Conservation (phyloP, 1,284 basidiomycete genomes). For the Sporisorium sorghi region DNA sequence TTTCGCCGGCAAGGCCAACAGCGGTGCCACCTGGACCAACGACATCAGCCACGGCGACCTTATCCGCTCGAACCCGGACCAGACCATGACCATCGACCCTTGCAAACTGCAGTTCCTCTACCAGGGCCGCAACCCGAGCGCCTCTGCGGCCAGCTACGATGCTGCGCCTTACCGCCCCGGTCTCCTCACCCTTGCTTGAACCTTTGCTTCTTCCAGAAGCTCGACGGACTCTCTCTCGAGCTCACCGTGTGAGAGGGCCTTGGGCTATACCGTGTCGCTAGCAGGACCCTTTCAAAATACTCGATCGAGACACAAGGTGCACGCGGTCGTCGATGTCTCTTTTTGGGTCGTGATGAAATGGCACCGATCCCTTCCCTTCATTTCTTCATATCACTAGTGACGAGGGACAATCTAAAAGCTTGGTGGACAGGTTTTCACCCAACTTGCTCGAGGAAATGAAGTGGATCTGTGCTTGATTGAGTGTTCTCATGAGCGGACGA, state of each 20-base stretch:
- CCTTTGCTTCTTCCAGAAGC: neutral
- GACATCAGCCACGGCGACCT: constrained; percentile 42
- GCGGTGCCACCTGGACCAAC: constrained; percentile 30
- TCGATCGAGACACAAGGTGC: neutral
- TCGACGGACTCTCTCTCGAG: neutral
- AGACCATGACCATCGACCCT: constrained; percentile 40
- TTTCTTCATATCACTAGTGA: neutral
- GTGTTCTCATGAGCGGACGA: neutral
- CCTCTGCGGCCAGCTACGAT: constrained; percentile 13
- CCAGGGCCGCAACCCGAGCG: constrained; percentile 23
- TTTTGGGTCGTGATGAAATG: neutral
- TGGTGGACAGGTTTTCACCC: neutral
- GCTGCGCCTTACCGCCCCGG: constrained; percentile 37
- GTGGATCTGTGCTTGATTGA: neutral
- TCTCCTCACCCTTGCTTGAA: constrained; percentile 23
- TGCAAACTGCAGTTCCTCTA: constrained; percentile 31
- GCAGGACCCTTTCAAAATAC: too few species aligned
- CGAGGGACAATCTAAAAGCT: too few species aligned
- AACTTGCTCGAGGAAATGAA: neutral
- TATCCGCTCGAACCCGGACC: constrained; percentile 33
- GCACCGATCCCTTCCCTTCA: neutral
- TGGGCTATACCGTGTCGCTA: too few species aligned
- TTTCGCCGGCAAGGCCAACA: constrained; percentile 44
- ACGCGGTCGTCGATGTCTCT: neutral
- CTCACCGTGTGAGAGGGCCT: neutral